Conservation (phyloP, 2,329 filamentous ascomycete species). For the Talaromyces islandicus region DNA sequence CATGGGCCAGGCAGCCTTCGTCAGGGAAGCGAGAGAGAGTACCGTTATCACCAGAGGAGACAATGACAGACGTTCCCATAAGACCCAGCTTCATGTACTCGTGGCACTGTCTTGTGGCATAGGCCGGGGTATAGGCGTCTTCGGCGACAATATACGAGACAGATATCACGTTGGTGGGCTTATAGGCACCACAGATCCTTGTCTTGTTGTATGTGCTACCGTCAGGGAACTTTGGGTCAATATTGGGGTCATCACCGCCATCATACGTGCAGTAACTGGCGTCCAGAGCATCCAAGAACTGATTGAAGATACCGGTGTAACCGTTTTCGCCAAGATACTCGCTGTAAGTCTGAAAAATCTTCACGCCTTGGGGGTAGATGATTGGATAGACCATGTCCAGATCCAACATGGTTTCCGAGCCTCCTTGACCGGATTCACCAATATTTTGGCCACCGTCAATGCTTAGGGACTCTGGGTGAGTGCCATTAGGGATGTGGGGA, state of each 20-base stretch:
- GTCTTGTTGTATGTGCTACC: background rate
- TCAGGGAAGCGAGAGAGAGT: slow-evolving; percentile 8
- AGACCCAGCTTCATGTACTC: slow-evolving; percentile 31
- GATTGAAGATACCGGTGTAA: background rate
- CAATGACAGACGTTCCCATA: slow-evolving; percentile 24
- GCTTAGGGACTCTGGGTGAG: background rate
- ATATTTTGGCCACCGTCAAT: slow-evolving; percentile 1
- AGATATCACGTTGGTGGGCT: slow-evolving; percentile 4
- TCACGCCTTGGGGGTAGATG: slow-evolving; percentile 1
- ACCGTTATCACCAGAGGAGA: slow-evolving; percentile 24
- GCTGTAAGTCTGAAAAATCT: slow-evolving; percentile 1
- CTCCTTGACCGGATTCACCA: background rate
- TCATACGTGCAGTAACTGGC: slow-evolving; percentile 6
- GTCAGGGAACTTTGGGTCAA: slow-evolving; percentile 4
- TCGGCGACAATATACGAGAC: slow-evolving; percentile 3
- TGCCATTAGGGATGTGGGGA: background rate
- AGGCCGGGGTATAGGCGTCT: background rate
- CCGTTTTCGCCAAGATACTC: background rate
- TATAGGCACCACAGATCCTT: background rate
- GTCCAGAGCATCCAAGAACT: slow-evolving; percentile 6
- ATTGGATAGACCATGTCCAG: slow-evolving; percentile 1
- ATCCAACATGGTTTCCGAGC: slow-evolving; percentile 1
- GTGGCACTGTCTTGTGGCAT: background rate
- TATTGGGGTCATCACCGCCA: slow-evolving; percentile 4
- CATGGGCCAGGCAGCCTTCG: background rate